These are phyloP conservation scores for Capsicum chinense DNA, from an alignment of 257 asterid species.

Conservation along the genomic window DNA sequence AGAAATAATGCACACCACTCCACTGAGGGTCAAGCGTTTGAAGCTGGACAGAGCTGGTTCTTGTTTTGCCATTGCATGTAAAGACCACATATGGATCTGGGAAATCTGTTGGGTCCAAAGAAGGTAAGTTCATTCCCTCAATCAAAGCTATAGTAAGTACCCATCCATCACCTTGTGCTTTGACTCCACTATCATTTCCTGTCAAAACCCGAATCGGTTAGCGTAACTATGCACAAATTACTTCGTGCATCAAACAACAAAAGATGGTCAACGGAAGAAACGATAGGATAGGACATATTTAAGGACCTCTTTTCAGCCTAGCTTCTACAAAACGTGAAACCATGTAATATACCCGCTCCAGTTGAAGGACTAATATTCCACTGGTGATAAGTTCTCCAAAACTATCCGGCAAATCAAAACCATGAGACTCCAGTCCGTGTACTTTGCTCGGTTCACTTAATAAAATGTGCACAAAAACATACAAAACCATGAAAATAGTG, in stretches of 20 bases:
- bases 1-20: slow-evolving; percentile 57
- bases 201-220: slow-evolving; percentile 30
- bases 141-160: slow-evolving; percentile 81
- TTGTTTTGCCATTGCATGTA: slow-evolving; percentile 89
- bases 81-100: slow-evolving; percentile 87
- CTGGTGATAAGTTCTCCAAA: slow-evolving; percentile 74
- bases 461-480: slow-evolving; percentile 61
- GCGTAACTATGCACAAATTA: background rate
- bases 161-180: slow-evolving; percentile 96
- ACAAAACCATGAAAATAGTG: slow-evolving; percentile 55
- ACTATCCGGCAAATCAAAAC: slow-evolving; percentile 89
- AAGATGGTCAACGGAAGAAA: background rate
- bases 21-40: slow-evolving; percentile 82
- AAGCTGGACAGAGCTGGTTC: slow-evolving; percentile 94
- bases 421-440: slow-evolving; percentile 71
- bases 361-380: slow-evolving; percentile 61
- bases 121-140: slow-evolving; percentile 68
- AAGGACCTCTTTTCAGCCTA: slow-evolving; percentile 63
- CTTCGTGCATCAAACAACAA: background rate
- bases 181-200: slow-evolving; percentile 88
- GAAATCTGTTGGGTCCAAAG: slow-evolving; percentile 50
- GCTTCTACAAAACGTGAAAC: slow-evolving; percentile 79
- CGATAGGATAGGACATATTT: background rate
- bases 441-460: slow-evolving; percentile 48
- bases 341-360: slow-evolving; percentile 72